Conservation (phyloP, 306 rosid genomes). For the Canavalia gladiata region DNA sequence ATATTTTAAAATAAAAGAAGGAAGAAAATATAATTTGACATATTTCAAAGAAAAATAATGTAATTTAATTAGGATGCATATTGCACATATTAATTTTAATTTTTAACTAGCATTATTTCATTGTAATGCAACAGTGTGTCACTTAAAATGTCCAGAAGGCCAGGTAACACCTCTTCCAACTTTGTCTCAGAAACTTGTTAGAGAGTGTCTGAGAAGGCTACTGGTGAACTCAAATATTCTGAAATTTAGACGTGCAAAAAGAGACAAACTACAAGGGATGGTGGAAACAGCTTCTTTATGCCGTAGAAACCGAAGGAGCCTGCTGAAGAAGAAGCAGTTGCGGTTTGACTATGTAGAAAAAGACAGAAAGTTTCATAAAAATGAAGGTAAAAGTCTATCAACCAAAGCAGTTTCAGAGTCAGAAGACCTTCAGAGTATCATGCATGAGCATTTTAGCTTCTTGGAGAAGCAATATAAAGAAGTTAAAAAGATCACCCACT, state of each 20-base stretch:
- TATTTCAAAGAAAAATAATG: too few relatives aligned
- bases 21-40: too few relatives aligned
- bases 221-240: constrained; percentile 39
- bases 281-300: constrained; percentile 18
- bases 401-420: constrained; percentile 39
- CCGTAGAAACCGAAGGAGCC: constrained; percentile 36
- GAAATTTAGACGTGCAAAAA: constrained; percentile 33
- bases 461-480: constrained; percentile 47
- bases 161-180: constrained; percentile 10
- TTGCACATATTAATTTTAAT: not conserved
- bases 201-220: constrained; percentile 53
- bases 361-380: constrained; percentile 10
- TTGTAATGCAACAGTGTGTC: constrained; percentile 42
- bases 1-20: too few relatives aligned
- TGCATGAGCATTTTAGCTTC: constrained; percentile 35
- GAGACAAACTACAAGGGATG: constrained; percentile 30
- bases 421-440: constrained; percentile 25
- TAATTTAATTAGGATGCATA: too few relatives aligned
- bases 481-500: constrained; percentile 19
- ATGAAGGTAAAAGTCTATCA: constrained; percentile 32
- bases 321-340: constrained; percentile 36
- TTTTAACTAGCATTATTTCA: constrained; percentile 13
- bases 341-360: constrained; percentile 25
- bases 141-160: constrained; percentile 15
- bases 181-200: constrained; percentile 39